Evolutionary conservation across 495 filamentous ascomycete genomes (phyloP).

Genomic region (Penicillium paradoxum): DNA sequence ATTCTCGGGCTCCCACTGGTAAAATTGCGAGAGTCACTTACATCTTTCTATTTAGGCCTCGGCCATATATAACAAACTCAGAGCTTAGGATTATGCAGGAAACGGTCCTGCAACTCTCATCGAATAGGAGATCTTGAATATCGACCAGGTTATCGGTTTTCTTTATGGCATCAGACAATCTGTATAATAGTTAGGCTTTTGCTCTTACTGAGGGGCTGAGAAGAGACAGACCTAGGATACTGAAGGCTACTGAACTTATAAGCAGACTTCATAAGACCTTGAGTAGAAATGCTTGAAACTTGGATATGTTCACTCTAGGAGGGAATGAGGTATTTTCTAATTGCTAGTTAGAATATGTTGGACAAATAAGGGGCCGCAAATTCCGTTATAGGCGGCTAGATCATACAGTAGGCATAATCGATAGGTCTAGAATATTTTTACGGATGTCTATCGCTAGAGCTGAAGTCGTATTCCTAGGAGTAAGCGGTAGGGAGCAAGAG

Average conservation of each 20-base stretch:
- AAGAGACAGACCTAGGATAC: slow-evolving; percentile 1
- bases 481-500: slow-evolving; percentile 5
- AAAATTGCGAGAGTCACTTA: not conserved
- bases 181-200: slow-evolving; percentile 6
- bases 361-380: slow-evolving; percentile 6
- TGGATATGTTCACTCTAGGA: slow-evolving; percentile 4
- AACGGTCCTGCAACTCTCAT: not conserved
- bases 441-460: slow-evolving; percentile 6
- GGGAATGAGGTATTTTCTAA: slow-evolving; percentile 4
- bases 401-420: slow-evolving; percentile 1
- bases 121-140: not conserved
- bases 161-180: slow-evolving; percentile 2
- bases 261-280: slow-evolving; percentile 2
- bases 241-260: not conserved
- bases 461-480: slow-evolving; percentile 11
- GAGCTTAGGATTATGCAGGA: slow-evolving; percentile 1
- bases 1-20: not conserved
- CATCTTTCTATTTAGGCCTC: not conserved
- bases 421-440: slow-evolving; percentile 5
- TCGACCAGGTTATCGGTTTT: slow-evolving; percentile 4
- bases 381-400: slow-evolving; percentile 1
- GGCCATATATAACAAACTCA: slow-evolving; percentile 3
- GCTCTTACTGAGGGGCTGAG: not conserved
- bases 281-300: slow-evolving; percentile 6
- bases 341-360: slow-evolving; percentile 7